A percentile compares a stretch with the other conserved stretches of the same genome.
Evolutionary conservation across 305 asterid species (phyloP).

Genomic region (Withania somnifera): DNA sequence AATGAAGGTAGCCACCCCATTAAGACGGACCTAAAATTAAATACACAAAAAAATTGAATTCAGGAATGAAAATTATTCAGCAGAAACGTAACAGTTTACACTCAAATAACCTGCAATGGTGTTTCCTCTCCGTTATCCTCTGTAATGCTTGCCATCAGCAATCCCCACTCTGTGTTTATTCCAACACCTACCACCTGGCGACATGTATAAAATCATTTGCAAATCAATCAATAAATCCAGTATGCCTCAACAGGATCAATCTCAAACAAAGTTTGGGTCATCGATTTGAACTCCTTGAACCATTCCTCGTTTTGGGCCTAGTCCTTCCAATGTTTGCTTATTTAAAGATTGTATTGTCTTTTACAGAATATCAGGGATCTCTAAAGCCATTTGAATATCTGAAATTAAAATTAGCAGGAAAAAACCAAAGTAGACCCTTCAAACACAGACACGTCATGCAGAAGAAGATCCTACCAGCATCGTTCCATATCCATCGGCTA

Average conservation of each 20-base stretch:
- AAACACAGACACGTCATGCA: not conserved
- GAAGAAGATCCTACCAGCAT: conserved; percentile 58
- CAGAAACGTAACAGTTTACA: not conserved
- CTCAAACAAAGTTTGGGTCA: not conserved
- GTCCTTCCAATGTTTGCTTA: not conserved
- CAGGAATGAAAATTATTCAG: not conserved
- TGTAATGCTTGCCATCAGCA: conserved; percentile 94
- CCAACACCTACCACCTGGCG: conserved; percentile 83
- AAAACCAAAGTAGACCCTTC: not conserved
- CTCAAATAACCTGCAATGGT: conserved; percentile 67
- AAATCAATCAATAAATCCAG: not conserved
- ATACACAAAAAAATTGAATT: conserved; percentile 2
- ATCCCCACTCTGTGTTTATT: conserved; percentile 94
- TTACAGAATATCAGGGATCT: not conserved
- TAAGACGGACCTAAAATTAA: conserved; percentile 61
- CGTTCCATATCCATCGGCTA: conserved; percentile 92
- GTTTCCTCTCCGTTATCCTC: conserved; percentile 99
- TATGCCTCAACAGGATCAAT: not conserved
- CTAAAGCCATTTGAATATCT: not conserved
- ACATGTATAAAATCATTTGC: not conserved
- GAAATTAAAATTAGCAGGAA: not conserved
- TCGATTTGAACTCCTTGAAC: not conserved
- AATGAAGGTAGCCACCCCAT: conserved; percentile 92
- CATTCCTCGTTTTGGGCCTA: not conserved
- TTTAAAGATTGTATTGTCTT: not conserved